Evolutionary conservation across 345 rosid genomes (phyloP), one percentile per base, ranked within the genome.

Genomic region (Combretum micranthum): DNA sequence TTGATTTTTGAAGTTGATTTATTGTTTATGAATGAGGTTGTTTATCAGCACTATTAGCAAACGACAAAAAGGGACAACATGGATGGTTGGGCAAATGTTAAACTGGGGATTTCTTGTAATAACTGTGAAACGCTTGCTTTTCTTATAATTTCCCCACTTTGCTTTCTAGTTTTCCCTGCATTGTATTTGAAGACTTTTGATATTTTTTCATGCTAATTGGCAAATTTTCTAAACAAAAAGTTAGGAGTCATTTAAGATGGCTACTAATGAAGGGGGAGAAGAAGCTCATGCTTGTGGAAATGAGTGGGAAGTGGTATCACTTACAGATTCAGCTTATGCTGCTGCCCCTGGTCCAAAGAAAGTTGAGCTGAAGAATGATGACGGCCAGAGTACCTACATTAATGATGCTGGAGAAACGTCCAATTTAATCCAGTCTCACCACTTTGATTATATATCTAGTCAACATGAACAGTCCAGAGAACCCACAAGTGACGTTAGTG

Each of bases 301-400:
- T 52, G 97, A 90, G 57, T 94, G 97, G 97, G 99, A 94, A 77
- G 96, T 94, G 17, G 93, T 94, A 10, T 83, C 94, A 2, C 87
- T 94, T 20, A 87, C 99, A 22, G 93, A 95, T 56, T 94, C 99
- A 12, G 68, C 97, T 20, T 94, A 94, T 65, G 93, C 88, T 68
- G 95, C 97, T 64, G 71, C 93, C 70, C 90, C 97, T 47, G 81
- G 95, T 77, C 86, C 97, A 0, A 55, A 60, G 47, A 81, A 77
- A 43, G 67, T 66, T 56, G 82, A 73, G 23, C 17, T 56, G 15
- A 72, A 61, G 56, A 79, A 85, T 68, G 69, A 73, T 5, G 71
- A 55, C 2, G 66, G 67, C 67, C 72, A 37, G 37, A 70, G 70
- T 65, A 58, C 64, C 53, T 52, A 61, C 15, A 66, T 53, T 13